Conservation (phyloP, 1,139 yeast genomes). For the Lodderomyces metapsilosis region DNA sequence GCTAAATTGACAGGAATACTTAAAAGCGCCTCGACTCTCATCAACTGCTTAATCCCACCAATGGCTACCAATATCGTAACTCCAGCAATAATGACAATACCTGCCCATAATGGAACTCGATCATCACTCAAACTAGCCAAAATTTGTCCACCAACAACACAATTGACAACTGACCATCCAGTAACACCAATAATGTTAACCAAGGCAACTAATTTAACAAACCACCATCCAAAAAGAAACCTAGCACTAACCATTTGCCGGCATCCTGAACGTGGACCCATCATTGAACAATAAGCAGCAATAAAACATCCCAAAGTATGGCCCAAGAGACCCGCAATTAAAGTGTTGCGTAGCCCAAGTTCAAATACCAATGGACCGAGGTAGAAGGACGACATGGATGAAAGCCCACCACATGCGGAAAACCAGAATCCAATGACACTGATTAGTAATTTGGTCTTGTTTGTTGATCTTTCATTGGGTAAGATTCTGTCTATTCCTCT, state of each 20-base stretch:
- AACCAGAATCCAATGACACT: conserved; percentile 79
- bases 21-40: conserved; percentile 65
- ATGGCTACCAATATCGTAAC: conserved; percentile 66
- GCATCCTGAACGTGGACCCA: conserved; percentile 88
- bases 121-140: conserved; percentile 65
- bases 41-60: conserved; percentile 71
- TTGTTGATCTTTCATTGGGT: conserved; percentile 64
- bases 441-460: conserved; percentile 46
- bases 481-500: conserved; percentile 79
- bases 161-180: conserved; percentile 85
- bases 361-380: conserved; percentile 71
- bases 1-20: conserved; percentile 71
- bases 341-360: conserved; percentile 60
- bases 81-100: conserved; percentile 67
- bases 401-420: conserved; percentile 79
- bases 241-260: conserved; percentile 84
- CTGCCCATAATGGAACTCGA: conserved; percentile 65
- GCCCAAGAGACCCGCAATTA: conserved; percentile 62
- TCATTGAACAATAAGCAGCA: conserved; percentile 77
- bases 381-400: conserved; percentile 80
- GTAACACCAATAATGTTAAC: conserved; percentile 71
- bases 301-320: conserved; percentile 64
- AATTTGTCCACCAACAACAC: conserved; percentile 85
- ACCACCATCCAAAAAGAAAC: conserved; percentile 80
- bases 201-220: conserved; percentile 68